Percentiles rank a stretch among this genome's conserved stretches.
phyloP scores from a whole-genome alignment of 1,284 basidiomycete genomes.

The Ustilago shanxiensis region DNA sequence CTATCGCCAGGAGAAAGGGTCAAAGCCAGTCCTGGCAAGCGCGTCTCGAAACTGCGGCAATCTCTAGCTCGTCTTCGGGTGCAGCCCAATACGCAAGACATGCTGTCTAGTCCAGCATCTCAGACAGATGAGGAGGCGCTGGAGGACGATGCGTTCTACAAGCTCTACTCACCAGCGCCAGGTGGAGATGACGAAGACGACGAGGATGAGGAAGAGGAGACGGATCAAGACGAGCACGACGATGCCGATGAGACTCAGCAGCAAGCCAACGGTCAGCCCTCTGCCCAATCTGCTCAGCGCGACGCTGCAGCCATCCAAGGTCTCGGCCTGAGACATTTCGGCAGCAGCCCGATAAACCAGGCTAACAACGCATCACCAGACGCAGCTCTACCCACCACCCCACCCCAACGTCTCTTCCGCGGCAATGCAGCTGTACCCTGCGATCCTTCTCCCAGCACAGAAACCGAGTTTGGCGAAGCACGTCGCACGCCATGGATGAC shows the following conservation, averaged over 20 bases:
- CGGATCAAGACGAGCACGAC: constrained; percentile 14
- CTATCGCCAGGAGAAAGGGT: background rate
- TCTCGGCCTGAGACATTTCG: constrained; percentile 14
- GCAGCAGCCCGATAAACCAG: background rate
- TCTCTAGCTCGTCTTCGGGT: constrained; percentile 14
- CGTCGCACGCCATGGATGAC: constrained; percentile 37
- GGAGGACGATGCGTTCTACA: constrained; percentile 49
- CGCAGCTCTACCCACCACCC: constrained; percentile 19
- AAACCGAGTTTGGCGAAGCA: constrained; percentile 45
- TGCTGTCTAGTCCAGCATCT: constrained; percentile 29
- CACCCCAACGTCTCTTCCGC: constrained; percentile 34
- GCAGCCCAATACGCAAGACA: constrained; percentile 24
- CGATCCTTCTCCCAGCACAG: constrained; percentile 42
- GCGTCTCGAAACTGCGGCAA: constrained; percentile 8
- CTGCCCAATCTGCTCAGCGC: background rate
- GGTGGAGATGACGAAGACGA: constrained; percentile 32
- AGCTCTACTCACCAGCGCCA: constrained; percentile 48
- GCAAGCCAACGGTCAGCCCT: background rate
- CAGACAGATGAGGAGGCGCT: constrained; percentile 38
- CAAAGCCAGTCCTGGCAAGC: background rate
- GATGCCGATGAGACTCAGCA: background rate
- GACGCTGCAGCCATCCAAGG: constrained; percentile 13
- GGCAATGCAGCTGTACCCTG: constrained; percentile 32
- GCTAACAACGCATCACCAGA: background rate
- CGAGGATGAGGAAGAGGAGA: constrained; percentile 40